Conservation (phyloP, 192 early-diverging fungal species). For the Pilaira anomala region DNA sequence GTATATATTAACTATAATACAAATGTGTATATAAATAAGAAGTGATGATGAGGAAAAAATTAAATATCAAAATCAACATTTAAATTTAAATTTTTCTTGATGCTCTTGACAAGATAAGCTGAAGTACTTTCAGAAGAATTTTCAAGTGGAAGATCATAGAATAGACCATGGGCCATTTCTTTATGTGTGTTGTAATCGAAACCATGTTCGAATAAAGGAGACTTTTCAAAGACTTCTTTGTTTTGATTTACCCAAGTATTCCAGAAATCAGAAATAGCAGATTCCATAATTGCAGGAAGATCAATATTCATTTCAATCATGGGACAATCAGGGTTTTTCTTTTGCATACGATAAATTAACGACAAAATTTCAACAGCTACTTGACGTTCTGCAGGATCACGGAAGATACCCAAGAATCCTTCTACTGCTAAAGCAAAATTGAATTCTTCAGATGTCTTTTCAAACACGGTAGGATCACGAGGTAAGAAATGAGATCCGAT, state of each 20-base stretch:
- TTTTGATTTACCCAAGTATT: conserved; percentile 59
- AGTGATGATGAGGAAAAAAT: too few species aligned
- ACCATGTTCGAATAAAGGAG: conserved; percentile 24
- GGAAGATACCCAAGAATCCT: conserved; percentile 65
- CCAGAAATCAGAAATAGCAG: conserved; percentile 71
- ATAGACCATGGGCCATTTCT: conserved; percentile 61
- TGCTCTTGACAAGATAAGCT: conserved; percentile 56
- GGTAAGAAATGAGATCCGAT: conserved; percentile 61
- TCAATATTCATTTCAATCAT: conserved; percentile 52
- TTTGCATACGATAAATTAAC: conserved; percentile 63
- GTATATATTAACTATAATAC: too few species aligned
- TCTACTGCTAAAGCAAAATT: conserved; percentile 83
- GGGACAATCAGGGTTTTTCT: conserved; percentile 59
- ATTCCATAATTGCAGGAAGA: conserved; percentile 57
- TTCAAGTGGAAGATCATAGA: conserved; percentile 71
- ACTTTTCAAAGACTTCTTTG: conserved; percentile 18
- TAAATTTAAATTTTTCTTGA: conserved; percentile 31
- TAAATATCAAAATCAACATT: too few species aligned
- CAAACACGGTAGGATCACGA: conserved; percentile 74
- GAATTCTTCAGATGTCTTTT: conserved; percentile 81
- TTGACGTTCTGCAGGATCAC: conserved; percentile 81
- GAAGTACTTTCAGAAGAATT: conserved; percentile 65
- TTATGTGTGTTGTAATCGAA: conserved; percentile 60
- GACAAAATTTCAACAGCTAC: conserved; percentile 69
- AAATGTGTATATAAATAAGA: too few species aligned